Base-by-base conservation (phyloP, 2,329 filamentous ascomycete species). In the Calonectria pseudoreteaudii region DNA sequence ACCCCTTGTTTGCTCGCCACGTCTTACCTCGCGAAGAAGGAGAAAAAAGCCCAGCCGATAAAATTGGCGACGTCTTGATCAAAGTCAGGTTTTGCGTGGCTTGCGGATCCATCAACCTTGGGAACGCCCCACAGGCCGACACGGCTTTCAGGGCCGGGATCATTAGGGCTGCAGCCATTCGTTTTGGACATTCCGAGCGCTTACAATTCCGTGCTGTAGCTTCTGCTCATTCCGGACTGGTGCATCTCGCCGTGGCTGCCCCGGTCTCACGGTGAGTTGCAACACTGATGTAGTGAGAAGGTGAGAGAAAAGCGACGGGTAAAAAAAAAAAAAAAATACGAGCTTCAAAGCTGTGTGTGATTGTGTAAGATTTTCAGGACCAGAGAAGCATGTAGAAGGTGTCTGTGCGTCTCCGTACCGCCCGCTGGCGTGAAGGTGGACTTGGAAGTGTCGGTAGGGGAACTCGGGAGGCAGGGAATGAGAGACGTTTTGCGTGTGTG, bases 141-240 rank as follows among this genome's bases (percentile, higher is more conserved):
- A 28, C 52, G 26, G 34, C 52, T 50, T 41, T 28, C 62, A 50
- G 36, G 38, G 52, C 52, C 52, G 23, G 38, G 52, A 68, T 36
- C 34, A 68, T 72, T 72, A 72, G 70, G 70, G 70, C 70, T 72
- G 70, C 70, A 72, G 66, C 53, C 47, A 58, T 68, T 71, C 14
- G 44, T 58, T 62, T 66, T 53, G 49, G 47, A 67, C 41, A 38
- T 60, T 53, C 44, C 14, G 69, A 50, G 56, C 28, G 50, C 44
- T 69, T 62, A 58, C 67, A 36, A 56, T 70, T 64, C 68, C 23
- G 58, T 34, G n/a, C 20, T 53, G 49, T 38, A 23, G 23, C 34
- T 31, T 16, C 28, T 64, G 68, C 52, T 66, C 16, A 30, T 66
- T 67, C 70, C 49, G 52, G 53, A 20, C 28, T 68, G 52, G 49